Evolutionary conservation across 2,329 filamentous ascomycete genomes (phyloP).

Genomic region (Clonostachys chloroleuca): DNA sequence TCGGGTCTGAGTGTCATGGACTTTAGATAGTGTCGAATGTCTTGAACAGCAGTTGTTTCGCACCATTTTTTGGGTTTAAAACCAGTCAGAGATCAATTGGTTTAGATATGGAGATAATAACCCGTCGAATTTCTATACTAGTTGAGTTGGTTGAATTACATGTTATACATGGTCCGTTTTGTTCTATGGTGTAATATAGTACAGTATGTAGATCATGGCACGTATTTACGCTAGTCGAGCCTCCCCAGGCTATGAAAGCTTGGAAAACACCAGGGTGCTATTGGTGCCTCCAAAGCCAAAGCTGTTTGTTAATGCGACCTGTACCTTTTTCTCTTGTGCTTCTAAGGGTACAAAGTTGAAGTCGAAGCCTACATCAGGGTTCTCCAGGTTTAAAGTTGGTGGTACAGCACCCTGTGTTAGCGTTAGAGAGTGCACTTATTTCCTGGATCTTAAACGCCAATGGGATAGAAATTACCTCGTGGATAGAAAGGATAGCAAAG

Average conservation of each 20-base stretch:
- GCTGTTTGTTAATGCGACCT: constrained; percentile 84
- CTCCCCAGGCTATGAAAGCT: constrained; percentile 4
- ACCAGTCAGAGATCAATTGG: too few species aligned
- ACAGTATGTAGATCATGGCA: neutral
- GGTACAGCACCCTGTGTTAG: constrained; percentile 67
- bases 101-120: too few species aligned
- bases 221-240: neutral
- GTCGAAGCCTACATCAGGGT: constrained; percentile 60
- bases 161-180: too few species aligned
- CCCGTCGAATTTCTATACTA: too few species aligned
- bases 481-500: constrained; percentile 75
- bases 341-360: constrained; percentile 81
- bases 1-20: too few species aligned
- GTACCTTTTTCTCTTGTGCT: constrained; percentile 66
- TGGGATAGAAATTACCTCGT: constrained; percentile 55
- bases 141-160: too few species aligned
- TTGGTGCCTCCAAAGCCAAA: constrained; percentile 98
- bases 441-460: neutral
- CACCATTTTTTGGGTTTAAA: too few species aligned
- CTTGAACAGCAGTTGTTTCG: too few species aligned
- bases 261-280: constrained; percentile 76
- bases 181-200: too few species aligned
- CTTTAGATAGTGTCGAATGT: too few species aligned
- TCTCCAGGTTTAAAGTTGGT: constrained; percentile 78
- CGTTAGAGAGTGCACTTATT: neutral